These are phyloP conservation scores for Amaranthus tricolor DNA, from an alignment of 179 eudicot genomes.

Conservation along the genomic window DNA sequence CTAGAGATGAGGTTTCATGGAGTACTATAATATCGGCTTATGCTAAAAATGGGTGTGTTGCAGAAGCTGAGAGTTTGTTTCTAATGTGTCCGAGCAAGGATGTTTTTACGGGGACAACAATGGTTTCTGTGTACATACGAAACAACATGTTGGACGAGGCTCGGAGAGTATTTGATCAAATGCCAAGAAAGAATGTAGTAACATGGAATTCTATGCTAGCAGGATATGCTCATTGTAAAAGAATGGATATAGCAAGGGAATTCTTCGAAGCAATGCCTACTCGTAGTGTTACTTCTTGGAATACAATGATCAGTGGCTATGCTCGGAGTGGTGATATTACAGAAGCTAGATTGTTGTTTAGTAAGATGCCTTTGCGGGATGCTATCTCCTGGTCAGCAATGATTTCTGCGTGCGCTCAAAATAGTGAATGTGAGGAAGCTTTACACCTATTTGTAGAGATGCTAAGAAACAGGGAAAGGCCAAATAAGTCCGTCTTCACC, in stretches of 20 bases:
- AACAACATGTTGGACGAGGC: constrained; percentile 39
- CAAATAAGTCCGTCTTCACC: constrained; percentile 13
- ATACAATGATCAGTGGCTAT: constrained; percentile 42
- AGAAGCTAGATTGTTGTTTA: constrained; percentile 32
- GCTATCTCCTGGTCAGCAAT: constrained; percentile 20
- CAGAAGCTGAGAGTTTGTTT: constrained; percentile 15
- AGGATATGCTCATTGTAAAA: constrained; percentile 34
- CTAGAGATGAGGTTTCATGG: constrained; percentile 40
- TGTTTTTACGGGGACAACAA: constrained; percentile 32
- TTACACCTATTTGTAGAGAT: constrained; percentile 12
- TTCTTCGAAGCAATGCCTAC: constrained; percentile 36
- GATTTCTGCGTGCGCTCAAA: constrained; percentile 14
- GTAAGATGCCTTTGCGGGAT: constrained; percentile 19
- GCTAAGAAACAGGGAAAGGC: neutral
- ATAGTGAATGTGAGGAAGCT: constrained; percentile 15
- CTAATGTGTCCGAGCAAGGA: constrained; percentile 13
- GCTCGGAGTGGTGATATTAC: constrained; percentile 27
- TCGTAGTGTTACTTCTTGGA: constrained; percentile 35
- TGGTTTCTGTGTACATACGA: constrained; percentile 37
- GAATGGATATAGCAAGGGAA: constrained; percentile 32
- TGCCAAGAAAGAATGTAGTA: constrained; percentile 38
- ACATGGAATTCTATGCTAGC: constrained; percentile 46
- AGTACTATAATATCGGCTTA: constrained; percentile 19
- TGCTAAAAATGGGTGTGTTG: constrained; percentile 5
- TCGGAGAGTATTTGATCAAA: constrained; percentile 33